Evolutionary conservation across 768 basidiomycete species (phyloP), one percentile per base, ranked within the genome.

Genomic region (Agaricus bisporus): DNA sequence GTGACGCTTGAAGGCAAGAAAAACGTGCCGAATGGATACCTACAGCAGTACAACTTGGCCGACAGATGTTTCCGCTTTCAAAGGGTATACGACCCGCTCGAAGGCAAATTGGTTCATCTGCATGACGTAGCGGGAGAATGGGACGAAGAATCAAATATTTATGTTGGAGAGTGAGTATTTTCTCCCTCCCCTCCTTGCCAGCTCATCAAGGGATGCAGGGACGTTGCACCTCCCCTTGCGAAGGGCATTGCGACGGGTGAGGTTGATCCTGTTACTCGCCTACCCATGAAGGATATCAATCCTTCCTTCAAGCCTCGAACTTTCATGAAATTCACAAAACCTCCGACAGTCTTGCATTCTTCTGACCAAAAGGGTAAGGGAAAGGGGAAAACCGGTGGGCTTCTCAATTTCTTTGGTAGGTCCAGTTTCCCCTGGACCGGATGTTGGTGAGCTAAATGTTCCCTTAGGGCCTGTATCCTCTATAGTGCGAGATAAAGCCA

Each of bases 41-140:
- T 86, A 51, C 73, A 82, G 51, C 76, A 80, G 12, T 98, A 93
- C 70, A 70, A 73, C 54, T 70, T 88, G 49, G 94, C 97, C 5
- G 94, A 98, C 66, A 85, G 86, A 59, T 95, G 91, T 49, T 99
- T 98, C 64, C 72, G 90, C 48, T 86, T 98, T 67, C 97, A 98
- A 63, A 76, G 93, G 51, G 93, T 98, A 38, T 99, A 88, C 66
- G 86, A 91, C 68, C 93, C 95, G 0, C 57, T 70, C 18, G 58
- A 71, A 32, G 74, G 84, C 66, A 73, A 67, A 52, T 71, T 98
- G 12, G 86, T 91, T 1, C 80, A 88, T 64, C 67, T 98, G 55
- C 82, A 77, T 22, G 80, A 82, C 1, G 74, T 88, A 0, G 75
- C 71, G 29, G 76, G 63, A n/a, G 73, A 68, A 5, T 85, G 81